Evolutionary conservation across 2,329 filamentous ascomycete genomes (phyloP).

Genomic region (Phaeosphaeriaceae sp.): DNA sequence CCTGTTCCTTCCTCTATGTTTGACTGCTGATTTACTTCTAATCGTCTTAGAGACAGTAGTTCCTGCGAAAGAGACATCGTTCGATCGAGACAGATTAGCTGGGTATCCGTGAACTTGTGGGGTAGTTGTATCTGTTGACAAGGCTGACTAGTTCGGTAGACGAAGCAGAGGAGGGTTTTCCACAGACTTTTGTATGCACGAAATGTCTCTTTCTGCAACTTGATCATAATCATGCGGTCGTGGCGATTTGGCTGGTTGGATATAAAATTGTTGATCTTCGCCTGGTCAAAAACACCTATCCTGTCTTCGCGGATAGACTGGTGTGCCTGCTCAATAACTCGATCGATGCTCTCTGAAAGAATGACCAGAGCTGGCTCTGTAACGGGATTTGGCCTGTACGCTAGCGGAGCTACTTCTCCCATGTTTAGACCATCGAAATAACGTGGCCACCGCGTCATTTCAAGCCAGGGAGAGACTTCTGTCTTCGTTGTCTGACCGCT

Average conservation of each 20-base stretch:
- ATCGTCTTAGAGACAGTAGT: not conserved
- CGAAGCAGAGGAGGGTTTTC: slow-evolving; percentile 22
- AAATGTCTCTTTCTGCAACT: slow-evolving; percentile 16
- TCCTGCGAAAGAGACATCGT: slow-evolving; percentile 3
- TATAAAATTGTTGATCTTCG: slow-evolving; percentile 18
- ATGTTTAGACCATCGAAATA: slow-evolving; percentile 1
- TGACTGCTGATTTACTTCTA: not conserved
- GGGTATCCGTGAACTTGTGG: slow-evolving; percentile 10
- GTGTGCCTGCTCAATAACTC: not conserved
- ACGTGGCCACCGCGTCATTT: slow-evolving; percentile 14
- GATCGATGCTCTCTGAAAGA: slow-evolving; percentile 1
- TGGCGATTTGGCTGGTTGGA: not conserved
- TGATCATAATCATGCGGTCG: slow-evolving; percentile 12
- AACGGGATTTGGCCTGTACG: slow-evolving; percentile 4
- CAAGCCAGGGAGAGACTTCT: slow-evolving; percentile 13
- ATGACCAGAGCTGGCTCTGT: slow-evolving; percentile 1
- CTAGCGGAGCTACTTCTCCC: slow-evolving; percentile 6
- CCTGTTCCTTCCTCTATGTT: not conserved
- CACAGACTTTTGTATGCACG: slow-evolving; percentile 16
- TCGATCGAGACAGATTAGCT: slow-evolving; percentile 7
- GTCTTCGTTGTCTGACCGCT: slow-evolving; percentile 4
- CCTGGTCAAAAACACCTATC: slow-evolving; percentile 19
- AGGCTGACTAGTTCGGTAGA: slow-evolving; percentile 7
- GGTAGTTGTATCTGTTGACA: not conserved
- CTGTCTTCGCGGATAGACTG: slow-evolving; percentile 5